A percentile compares a stretch with the other conserved stretches of the same genome.
These are phyloP conservation scores for Aspergillus pseudotamarii DNA, from an alignment of 2,329 filamentous ascomycete species.

Conservation along the genomic window DNA sequence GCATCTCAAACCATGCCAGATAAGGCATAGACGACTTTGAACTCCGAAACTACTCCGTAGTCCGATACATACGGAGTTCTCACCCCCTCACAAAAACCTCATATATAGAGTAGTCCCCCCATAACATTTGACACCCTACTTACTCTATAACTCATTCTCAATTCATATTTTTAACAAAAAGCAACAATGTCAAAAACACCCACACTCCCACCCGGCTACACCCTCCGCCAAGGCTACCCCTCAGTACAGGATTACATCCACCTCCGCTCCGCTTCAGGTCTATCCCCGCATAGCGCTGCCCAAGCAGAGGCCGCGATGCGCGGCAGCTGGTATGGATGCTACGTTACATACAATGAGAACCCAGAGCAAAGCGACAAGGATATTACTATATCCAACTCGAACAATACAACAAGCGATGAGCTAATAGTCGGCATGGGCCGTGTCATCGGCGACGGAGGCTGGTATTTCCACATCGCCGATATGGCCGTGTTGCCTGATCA, in stretches of 20 bases:
- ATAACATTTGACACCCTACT: neutral
- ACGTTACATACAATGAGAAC: slow-evolving; percentile 33
- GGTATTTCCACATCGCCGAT: slow-evolving; percentile 56
- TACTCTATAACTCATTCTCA: neutral
- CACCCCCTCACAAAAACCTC: neutral
- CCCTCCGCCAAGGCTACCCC: slow-evolving; percentile 39
- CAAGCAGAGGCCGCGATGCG: slow-evolving; percentile 40
- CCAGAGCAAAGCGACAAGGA: neutral
- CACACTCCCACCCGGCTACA: slow-evolving; percentile 40
- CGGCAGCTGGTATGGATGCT: slow-evolving; percentile 50
- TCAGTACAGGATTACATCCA: slow-evolving; percentile 39
- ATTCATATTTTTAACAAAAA: no score
- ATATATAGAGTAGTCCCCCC: neutral
- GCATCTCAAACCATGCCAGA: neutral
- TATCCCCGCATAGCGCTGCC: slow-evolving; percentile 40
- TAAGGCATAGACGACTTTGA: neutral
- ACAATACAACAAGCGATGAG: neutral
- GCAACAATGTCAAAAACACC: neutral
- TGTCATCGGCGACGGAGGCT: slow-evolving; percentile 54
- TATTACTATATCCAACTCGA: fast-evolving
- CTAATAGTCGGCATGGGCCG: slow-evolving; percentile 52
- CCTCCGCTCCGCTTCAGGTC: slow-evolving; percentile 41
- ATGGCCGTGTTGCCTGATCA: slow-evolving; percentile 55
- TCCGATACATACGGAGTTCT: neutral
- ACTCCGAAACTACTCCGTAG: neutral